Evolutionary conservation across 176 grass and related monocot species (phyloP), one percentile per base, ranked within the genome.

Genomic region (Juncus effusus): DNA sequence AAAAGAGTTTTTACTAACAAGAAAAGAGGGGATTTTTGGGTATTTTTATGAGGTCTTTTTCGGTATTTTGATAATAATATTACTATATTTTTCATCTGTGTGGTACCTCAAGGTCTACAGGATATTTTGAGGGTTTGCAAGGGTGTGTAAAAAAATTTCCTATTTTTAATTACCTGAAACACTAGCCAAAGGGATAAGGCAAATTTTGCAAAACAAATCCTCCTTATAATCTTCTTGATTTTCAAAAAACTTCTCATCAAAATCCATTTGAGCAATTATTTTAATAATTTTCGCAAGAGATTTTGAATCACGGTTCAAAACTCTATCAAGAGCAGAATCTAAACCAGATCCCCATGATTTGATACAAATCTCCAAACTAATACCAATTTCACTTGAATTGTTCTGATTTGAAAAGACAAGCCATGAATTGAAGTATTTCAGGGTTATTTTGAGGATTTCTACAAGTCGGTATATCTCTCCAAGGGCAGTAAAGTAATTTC

Each of bases 401-500:
- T 59, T 72, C 38, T 72, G 52, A 42, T 72, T 72, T 42, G 53
- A 72, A 57, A 59, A 15, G 38, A 59, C 14, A 42, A 72, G 13
- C 54, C 54, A 72, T 35, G 54, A 41, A 15, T 52, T 59, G n/a
- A 72, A 72, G 4, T 16, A 13, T 45, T 45, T 72, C 19, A 58
- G 40, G n/a, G 68, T 40, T 38, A 72, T 9, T 59, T 59, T 72
- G 54, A 72, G 39, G 57, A 59, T 72, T 59, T 72, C 68, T 59
- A 72, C 68, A 10, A 72, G 2, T 2, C 54, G 68, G 10, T 72
- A 72, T 59, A 72, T 72, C 68, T 72, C 68, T 37, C 68, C 68
- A 72, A 72, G 68, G 54, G 68, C 68, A 72, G 57, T 45, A 55
- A 72, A 72, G 54, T 72, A 72, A 45, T 45, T 59, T 72, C 44